Percentiles rank a stretch among this genome's conserved stretches.
Conservation (phyloP, 352 stramenopile species). For the Phytophthora foliorum region DNA sequence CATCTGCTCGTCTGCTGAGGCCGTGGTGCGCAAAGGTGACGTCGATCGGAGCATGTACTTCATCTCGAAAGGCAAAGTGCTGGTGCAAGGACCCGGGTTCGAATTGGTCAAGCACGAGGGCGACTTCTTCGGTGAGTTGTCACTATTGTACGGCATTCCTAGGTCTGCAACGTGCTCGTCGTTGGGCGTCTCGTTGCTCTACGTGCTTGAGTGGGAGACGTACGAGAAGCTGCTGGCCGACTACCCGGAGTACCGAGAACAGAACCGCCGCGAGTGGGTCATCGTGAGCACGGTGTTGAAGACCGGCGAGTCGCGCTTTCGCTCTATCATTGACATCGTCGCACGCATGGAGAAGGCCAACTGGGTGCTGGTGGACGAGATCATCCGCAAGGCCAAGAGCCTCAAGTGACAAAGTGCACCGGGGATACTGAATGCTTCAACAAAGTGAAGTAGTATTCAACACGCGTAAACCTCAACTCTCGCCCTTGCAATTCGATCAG, state of each 20-base stretch:
- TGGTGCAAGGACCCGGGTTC: slow-evolving; percentile 70
- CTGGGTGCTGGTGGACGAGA: slow-evolving; percentile 71
- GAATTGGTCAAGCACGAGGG: slow-evolving; percentile 80
- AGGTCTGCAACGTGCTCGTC: slow-evolving; percentile 78
- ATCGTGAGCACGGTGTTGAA: slow-evolving; percentile 73
- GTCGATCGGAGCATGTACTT: slow-evolving; percentile 84
- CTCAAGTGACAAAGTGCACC: slow-evolving; percentile 57
- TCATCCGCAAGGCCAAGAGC: slow-evolving; percentile 79
- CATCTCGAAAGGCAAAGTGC: slow-evolving; percentile 67
- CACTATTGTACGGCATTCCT: slow-evolving; percentile 79
- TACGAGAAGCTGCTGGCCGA: slow-evolving; percentile 77
- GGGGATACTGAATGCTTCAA: no score
- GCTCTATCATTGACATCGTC: slow-evolving; percentile 73
- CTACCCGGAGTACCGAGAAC: slow-evolving; percentile 77
- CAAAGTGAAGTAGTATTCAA: no score
- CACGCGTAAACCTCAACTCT: no score
- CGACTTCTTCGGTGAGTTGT: slow-evolving; percentile 83
- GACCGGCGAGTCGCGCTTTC: slow-evolving; percentile 71
- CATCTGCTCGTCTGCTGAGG: slow-evolving; percentile 68
- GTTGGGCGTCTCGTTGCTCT: slow-evolving; percentile 74
- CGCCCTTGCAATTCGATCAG: no score
- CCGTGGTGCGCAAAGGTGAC: slow-evolving; percentile 73
- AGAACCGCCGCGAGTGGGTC: slow-evolving; percentile 83
- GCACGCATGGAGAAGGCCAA: slow-evolving; percentile 69
- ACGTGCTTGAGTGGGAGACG: slow-evolving; percentile 80